phyloP scores from a whole-genome alignment of 139 green algal species.

The Choricystis sp. region DNA sequence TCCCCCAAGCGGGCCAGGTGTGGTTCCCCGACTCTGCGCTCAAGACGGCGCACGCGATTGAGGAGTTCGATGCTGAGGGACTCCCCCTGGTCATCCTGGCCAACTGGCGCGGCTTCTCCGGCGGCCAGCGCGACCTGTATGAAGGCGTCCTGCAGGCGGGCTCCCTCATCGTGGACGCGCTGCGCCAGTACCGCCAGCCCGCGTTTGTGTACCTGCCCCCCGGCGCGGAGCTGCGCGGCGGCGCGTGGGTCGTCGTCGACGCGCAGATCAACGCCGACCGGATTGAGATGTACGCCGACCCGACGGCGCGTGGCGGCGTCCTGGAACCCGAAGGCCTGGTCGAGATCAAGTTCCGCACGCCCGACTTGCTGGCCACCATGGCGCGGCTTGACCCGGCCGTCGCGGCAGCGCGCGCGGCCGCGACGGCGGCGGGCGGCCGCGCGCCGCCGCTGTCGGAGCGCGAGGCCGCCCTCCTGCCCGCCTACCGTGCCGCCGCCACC shows the following conservation, averaged over 20 bases:
- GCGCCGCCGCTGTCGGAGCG: constrained; percentile 36
- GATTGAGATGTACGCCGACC: constrained; percentile 75
- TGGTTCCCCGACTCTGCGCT: constrained; percentile 94
- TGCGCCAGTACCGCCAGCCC: constrained; percentile 77
- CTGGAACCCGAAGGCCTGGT: constrained; percentile 94
- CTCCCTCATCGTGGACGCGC: constrained; percentile 86
- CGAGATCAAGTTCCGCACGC: constrained; percentile 92
- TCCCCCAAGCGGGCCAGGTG: constrained; percentile 63
- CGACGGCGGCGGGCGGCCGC: constrained; percentile 4
- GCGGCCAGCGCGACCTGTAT: constrained; percentile 93
- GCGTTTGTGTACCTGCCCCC: constrained; percentile 92
- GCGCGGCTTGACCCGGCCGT: constrained; percentile 69
- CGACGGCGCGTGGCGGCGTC: constrained; percentile 63
- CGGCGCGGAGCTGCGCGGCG: constrained; percentile 83
- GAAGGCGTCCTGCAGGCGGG: constrained; percentile 90
- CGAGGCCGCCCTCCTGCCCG: constrained; percentile 57
- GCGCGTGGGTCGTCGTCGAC: constrained; percentile 97
- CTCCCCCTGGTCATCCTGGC: constrained; percentile 94
- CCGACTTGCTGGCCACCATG: constrained; percentile 73
- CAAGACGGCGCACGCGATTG: constrained; percentile 95
- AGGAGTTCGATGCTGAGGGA: constrained; percentile 89
- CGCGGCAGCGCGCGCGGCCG: background rate
- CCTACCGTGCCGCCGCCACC: constrained; percentile 71
- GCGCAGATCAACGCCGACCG: constrained; percentile 71
- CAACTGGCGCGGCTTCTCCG: constrained; percentile 97